Conservation (phyloP, 257 asterid species). For the Rehmannia glutinosa region DNA sequence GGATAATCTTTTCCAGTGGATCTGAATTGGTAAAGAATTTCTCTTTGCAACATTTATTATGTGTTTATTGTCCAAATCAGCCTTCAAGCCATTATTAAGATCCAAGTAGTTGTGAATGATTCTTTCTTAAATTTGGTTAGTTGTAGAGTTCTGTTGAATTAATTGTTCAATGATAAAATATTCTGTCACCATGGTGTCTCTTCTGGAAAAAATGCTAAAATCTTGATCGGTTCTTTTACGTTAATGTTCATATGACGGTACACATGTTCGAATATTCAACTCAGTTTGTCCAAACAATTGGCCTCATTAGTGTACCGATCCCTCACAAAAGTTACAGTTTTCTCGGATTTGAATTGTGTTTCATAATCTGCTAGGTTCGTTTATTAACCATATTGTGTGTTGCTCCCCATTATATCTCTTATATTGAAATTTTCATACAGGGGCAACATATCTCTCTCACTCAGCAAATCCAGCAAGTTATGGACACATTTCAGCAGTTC, state of each 20-base stretch:
- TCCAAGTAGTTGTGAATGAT: background rate
- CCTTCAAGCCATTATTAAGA: too few relatives aligned
- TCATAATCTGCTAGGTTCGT: background rate
- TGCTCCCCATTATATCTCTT: background rate
- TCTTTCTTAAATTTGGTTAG: background rate
- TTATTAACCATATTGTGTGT: background rate
- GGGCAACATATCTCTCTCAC: slow-evolving; percentile 90
- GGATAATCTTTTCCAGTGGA: slow-evolving; percentile 87
- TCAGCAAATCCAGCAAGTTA: slow-evolving; percentile 91
- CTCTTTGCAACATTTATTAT: background rate
- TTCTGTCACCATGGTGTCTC: too few relatives aligned
- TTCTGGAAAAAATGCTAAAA: too few relatives aligned
- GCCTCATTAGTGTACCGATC: background rate
- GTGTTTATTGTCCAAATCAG: background rate
- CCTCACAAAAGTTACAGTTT: too few relatives aligned
- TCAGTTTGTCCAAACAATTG: background rate
- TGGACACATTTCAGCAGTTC: slow-evolving; percentile 78
- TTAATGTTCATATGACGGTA: too few relatives aligned
- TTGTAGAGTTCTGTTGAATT: background rate
- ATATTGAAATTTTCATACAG: slow-evolving; percentile 28
- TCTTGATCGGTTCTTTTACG: too few relatives aligned
- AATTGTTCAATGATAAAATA: background rate
- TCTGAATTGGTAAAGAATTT: slow-evolving; percentile 63
- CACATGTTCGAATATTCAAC: too few relatives aligned
- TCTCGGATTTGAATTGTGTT: too few relatives aligned